Percentiles rank a stretch among this genome's conserved stretches.
Conservation (phyloP, 768 basidiomycete genomes). For the Pleurotus platypus region DNA sequence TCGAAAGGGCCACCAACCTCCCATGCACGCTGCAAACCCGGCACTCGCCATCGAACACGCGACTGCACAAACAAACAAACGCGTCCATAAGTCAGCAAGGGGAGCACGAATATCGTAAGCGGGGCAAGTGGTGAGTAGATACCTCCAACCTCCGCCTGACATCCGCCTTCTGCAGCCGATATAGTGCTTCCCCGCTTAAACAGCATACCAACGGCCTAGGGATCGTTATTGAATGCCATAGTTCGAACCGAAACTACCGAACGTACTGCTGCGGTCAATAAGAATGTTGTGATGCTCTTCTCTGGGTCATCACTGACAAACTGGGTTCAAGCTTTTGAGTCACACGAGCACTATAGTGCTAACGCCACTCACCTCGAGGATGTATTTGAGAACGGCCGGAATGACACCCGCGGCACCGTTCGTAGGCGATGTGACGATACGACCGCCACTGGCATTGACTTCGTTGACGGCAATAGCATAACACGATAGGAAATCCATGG, state of each 20-base stretch:
- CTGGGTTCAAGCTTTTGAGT: slow-evolving; percentile 24
- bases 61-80: slow-evolving; percentile 36
- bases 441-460: slow-evolving; percentile 88
- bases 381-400: slow-evolving; percentile 88
- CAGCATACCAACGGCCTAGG: slow-evolving; percentile 86
- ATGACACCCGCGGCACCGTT: slow-evolving; percentile 95
- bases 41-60: slow-evolving; percentile 96
- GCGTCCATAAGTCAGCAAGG: not conserved
- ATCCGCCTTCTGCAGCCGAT: slow-evolving; percentile 92
- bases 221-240: slow-evolving; percentile 9
- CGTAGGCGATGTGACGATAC: slow-evolving; percentile 93
- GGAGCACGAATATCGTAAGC: not conserved
- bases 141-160: slow-evolving; percentile 95
- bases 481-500: slow-evolving; percentile 89
- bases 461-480: slow-evolving; percentile 96
- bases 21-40: slow-evolving; percentile 93
- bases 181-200: slow-evolving; percentile 98
- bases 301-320: slow-evolving; percentile 91
- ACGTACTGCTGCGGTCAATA: slow-evolving; percentile 82
- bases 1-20: slow-evolving; percentile 42
- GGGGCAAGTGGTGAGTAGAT: slow-evolving; percentile 12
- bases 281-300: slow-evolving; percentile 83
- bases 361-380: slow-evolving; percentile 57
- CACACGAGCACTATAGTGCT: not conserved
- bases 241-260: not conserved